These are phyloP conservation scores for Adenanthera pavonina DNA, from an alignment of 306 rosid species.

Conservation along the genomic window DNA sequence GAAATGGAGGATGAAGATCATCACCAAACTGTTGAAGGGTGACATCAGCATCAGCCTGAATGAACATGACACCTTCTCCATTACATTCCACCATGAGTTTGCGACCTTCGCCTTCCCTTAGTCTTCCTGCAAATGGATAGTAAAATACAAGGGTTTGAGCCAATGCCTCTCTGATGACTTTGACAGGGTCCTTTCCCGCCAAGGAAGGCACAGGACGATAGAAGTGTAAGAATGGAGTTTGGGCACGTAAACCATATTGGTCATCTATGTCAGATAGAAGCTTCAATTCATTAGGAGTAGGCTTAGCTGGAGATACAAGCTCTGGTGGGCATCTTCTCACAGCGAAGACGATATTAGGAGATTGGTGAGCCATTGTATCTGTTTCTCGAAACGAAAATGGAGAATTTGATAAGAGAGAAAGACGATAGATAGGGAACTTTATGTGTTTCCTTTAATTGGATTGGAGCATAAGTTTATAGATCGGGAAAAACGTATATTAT, in stretches of 20 bases:
- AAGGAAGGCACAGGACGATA: background rate
- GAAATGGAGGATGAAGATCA: background rate
- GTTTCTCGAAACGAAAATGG: no score
- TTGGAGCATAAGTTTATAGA: no score
- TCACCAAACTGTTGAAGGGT: background rate
- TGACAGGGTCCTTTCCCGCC: background rate
- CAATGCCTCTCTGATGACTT: background rate
- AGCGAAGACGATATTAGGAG: background rate
- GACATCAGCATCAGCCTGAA: background rate
- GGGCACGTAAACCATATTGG: background rate
- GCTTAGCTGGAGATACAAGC: background rate
- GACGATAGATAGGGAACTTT: no score
- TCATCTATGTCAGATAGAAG: background rate
- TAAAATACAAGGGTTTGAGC: background rate
- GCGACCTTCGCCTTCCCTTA: background rate
- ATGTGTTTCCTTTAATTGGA: no score
- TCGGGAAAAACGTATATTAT: no score
- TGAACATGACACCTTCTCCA: background rate
- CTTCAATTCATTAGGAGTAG: background rate
- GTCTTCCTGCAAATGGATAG: background rate
- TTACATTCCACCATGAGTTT: background rate
- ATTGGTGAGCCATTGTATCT: no score
- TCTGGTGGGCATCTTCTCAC: background rate
- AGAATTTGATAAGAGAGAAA: no score
- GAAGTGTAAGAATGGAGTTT: background rate